Conservation (phyloP, 768 basidiomycete species). For the Boletus vinaceobasis region DNA sequence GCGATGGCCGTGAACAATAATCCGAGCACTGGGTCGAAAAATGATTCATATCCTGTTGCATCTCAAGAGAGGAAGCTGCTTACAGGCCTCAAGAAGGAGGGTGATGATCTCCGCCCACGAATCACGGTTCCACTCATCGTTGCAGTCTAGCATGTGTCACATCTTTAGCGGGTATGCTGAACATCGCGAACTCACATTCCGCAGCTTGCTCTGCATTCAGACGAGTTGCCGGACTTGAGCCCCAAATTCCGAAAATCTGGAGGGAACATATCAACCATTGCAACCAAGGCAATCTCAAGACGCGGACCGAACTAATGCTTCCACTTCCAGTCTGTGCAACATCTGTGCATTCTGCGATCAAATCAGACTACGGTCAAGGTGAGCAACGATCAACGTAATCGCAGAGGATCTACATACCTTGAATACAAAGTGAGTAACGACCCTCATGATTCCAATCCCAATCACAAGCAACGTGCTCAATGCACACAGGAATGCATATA, state of each 20-base stretch:
- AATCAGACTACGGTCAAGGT: conserved; percentile 41
- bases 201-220: conserved; percentile 40
- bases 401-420: conserved; percentile 44
- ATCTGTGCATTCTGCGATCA: conserved; percentile 53
- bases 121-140: conserved; percentile 52
- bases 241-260: conserved; percentile 54
- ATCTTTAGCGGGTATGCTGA: not conserved
- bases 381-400: not conserved
- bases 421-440: conserved; percentile 62
- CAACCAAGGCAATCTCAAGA: not conserved
- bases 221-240: conserved; percentile 34
- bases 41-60: not conserved
- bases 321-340: conserved; percentile 35
- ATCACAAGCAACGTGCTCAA: conserved; percentile 47
- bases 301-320: conserved; percentile 32
- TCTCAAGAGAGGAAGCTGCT: conserved; percentile 18
- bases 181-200: conserved; percentile 38
- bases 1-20: conserved; percentile 62
- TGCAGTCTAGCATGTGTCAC: conserved; percentile 53
- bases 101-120: conserved; percentile 68
- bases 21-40: conserved; percentile 44
- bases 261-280: conserved; percentile 12
- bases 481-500: conserved; percentile 53
- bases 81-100: conserved; percentile 58
- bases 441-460: conserved; percentile 50